These are phyloP conservation scores for Andrographis paniculata DNA, from an alignment of 305 asterid species.

Conservation along the genomic window DNA sequence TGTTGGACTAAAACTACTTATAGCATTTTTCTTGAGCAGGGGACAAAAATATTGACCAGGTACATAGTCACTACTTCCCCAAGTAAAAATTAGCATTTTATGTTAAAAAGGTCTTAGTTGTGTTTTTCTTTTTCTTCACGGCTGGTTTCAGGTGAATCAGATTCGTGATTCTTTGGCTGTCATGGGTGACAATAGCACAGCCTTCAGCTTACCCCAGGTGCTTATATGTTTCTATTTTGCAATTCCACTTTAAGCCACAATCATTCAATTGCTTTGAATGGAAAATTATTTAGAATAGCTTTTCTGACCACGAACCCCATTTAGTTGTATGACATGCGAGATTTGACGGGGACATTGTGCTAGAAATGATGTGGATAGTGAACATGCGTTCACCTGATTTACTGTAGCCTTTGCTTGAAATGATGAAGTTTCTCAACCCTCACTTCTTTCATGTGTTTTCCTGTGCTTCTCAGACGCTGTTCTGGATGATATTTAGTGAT, in stretches of 20 bases:
- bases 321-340: too few relatives aligned
- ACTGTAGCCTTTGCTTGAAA: background rate
- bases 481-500: too few relatives aligned
- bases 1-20: conserved; percentile 16
- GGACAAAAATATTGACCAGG: conserved; percentile 86
- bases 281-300: too few relatives aligned
- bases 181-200: conserved; percentile 98
- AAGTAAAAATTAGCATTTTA: conserved; percentile 12
- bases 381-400: background rate
- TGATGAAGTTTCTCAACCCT: too few relatives aligned
- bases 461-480: too few relatives aligned
- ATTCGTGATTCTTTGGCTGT: conserved; percentile 93
- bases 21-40: conserved; percentile 46
- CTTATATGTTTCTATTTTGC: conserved; percentile 13
- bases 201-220: conserved; percentile 98
- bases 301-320: too few relatives aligned
- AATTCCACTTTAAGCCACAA: background rate
- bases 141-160: conserved; percentile 84
- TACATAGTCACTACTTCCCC: conserved; percentile 21
- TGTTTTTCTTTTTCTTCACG: conserved; percentile 12
- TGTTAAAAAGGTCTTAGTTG: conserved; percentile 7
- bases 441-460: too few relatives aligned
- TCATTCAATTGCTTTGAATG: too few relatives aligned
- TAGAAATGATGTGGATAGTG: background rate
- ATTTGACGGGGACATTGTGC: too few relatives aligned